Conservation (phyloP, 1,284 basidiomycete genomes). For the Fomitiporia mediterranea region DNA sequence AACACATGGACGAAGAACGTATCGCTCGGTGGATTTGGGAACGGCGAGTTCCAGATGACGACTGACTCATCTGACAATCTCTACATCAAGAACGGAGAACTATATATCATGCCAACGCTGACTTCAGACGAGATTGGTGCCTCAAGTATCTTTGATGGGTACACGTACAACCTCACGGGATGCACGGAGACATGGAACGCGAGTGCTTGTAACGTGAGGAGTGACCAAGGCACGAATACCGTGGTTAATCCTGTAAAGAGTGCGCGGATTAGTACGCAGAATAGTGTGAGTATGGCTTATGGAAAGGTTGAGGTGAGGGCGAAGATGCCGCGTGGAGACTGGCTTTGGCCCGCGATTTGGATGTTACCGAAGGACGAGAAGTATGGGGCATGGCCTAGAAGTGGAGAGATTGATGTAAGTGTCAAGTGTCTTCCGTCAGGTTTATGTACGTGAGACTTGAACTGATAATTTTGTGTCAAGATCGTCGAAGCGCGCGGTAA, state of each 20-base stretch:
- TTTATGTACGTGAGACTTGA: not conserved
- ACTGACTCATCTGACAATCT: slow-evolving; percentile 62
- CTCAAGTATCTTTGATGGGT: slow-evolving; percentile 54
- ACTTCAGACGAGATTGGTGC: slow-evolving; percentile 61
- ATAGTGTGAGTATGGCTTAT: slow-evolving; percentile 56
- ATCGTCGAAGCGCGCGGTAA: slow-evolving; percentile 27
- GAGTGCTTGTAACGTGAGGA: slow-evolving; percentile 40
- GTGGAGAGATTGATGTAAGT: slow-evolving; percentile 34
- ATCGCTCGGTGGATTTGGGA: slow-evolving; percentile 73
- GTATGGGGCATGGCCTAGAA: slow-evolving; percentile 75
- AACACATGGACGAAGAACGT: slow-evolving; percentile 64
- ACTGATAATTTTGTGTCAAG: slow-evolving; percentile 28
- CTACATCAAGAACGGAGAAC: slow-evolving; percentile 60
- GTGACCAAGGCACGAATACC: slow-evolving; percentile 32
- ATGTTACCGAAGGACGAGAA: slow-evolving; percentile 68
- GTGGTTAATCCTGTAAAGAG: slow-evolving; percentile 76
- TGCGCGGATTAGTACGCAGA: slow-evolving; percentile 67
- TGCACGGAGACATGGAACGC: slow-evolving; percentile 51
- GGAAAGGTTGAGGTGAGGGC: slow-evolving; percentile 72
- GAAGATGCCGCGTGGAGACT: slow-evolving; percentile 58
- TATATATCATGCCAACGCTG: slow-evolving; percentile 80
- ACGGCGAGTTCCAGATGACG: slow-evolving; percentile 80
- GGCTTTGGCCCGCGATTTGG: slow-evolving; percentile 86
- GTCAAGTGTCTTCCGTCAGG: not conserved
- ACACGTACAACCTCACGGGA: slow-evolving; percentile 59